Evolutionary conservation across 768 basidiomycete genomes (phyloP), one percentile per base, ranked within the genome.

Genomic region (Mycena galopus): DNA sequence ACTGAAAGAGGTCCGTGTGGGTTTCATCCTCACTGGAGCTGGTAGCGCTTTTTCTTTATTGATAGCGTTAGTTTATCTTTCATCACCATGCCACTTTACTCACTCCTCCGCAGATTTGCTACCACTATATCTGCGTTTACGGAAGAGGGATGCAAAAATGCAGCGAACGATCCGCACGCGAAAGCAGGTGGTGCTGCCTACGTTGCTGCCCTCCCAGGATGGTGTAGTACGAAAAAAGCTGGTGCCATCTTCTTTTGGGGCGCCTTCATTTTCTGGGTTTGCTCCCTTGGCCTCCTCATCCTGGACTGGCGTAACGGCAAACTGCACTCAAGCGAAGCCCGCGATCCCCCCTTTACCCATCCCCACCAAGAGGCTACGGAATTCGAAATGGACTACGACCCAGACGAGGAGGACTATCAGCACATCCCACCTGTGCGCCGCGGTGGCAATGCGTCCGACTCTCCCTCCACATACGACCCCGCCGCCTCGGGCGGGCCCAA

Each of bases 181-280:
- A 85, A 86, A 60, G 79, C 81, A 35, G 86, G 90, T 16, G 86
- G 90, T 11, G 92, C 93, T 23, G 84, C 87, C 69, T 98, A 93
- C 80, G 87, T 88, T 73, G 85, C 86, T 5, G 94, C 85, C 23
- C 85, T 98, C 2, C 82, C 87, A 4, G 90, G 93, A 0, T 98
- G 95, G 94, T 98, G 96, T 82, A 90, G 86, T 73, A 97, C 96
- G 9, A 98, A 98, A 84, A 96, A 95, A 77, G 96, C 96, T 2
- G 94, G 89, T 0, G 90, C 90, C 6, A 89, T 97, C 56, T 98
- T 98, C 82, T 93, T 96, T 79, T 97, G 96, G 96, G 80, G 96
- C 11, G 85, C 90, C 1, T 94, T 95, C 65, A 95, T 84, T 19
- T 93, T 91, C 79, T 97, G 96, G 96, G 83, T 82, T 3, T 92